Conservation (phyloP, 306 rosid species). For the barrel medic (Medicago truncatula) region DNA sequence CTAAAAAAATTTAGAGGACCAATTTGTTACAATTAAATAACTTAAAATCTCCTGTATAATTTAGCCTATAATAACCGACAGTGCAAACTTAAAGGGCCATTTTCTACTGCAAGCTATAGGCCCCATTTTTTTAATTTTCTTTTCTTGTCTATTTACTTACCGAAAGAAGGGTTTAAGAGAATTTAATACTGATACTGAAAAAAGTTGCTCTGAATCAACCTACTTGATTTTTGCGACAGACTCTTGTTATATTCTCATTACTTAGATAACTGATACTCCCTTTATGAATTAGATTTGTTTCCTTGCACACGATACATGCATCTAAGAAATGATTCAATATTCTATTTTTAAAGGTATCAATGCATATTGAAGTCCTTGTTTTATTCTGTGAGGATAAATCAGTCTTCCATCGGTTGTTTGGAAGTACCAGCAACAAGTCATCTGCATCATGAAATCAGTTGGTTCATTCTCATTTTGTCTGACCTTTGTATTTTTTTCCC, state of each 20-base stretch:
- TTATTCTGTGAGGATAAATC: constrained; percentile 20
- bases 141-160: constrained; percentile 33
- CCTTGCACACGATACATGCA: constrained; percentile 25
- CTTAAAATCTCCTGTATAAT: no score
- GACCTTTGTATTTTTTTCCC: background rate
- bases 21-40: no score
- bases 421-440: background rate
- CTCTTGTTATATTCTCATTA: constrained; percentile 13
- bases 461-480: constrained; percentile 34
- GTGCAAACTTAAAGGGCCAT: background rate
- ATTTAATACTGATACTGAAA: constrained; percentile 1
- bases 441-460: constrained; percentile 18
- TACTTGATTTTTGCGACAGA: constrained; percentile 17
- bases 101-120: constrained; percentile 3
- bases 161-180: constrained; percentile 15
- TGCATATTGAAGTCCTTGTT: constrained; percentile 25
- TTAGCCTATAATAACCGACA: no score
- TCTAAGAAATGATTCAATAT: constrained; percentile 14
- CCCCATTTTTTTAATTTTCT: constrained; percentile 6
- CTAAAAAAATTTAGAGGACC: no score
- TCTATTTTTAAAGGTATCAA: constrained; percentile 30
- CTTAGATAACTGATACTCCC: constrained; percentile 15
- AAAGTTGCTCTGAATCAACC: constrained; percentile 31
- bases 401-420: constrained; percentile 18
- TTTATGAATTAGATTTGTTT: constrained; percentile 17